phyloP scores from a whole-genome alignment of 2,329 filamentous ascomycete genomes.

The Colletotrichum horii region DNA sequence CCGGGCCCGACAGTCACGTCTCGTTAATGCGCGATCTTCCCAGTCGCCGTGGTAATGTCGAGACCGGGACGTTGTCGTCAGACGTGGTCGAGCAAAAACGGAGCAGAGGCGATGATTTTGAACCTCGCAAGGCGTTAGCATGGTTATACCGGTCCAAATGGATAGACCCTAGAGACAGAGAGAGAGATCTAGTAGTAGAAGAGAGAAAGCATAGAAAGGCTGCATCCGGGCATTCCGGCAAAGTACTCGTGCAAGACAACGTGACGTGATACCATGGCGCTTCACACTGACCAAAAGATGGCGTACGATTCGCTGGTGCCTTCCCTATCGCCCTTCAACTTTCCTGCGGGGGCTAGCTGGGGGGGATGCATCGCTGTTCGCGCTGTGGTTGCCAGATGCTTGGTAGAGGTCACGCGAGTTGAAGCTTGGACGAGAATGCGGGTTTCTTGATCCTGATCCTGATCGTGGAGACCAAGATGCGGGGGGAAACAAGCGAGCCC shows the following conservation, averaged over 20 bases:
- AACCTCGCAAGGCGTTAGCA: slow-evolving; percentile 16
- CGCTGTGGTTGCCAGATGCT: background rate
- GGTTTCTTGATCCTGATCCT: background rate
- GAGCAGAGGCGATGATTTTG: background rate
- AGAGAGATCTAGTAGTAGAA: background rate
- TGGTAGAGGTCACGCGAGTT: background rate
- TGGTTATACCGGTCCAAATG: background rate
- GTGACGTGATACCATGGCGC: background rate
- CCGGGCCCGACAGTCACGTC: background rate
- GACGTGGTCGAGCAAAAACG: background rate
- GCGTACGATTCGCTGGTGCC: background rate
- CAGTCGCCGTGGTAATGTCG: background rate
- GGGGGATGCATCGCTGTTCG: background rate
- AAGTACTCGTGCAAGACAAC: background rate
- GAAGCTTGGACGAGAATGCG: background rate
- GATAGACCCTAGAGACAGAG: slow-evolving; percentile 9
- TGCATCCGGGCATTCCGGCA: slow-evolving; percentile 9
- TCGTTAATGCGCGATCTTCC: background rate
- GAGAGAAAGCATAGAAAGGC: slow-evolving; percentile 1
- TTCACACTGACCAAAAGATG: background rate
- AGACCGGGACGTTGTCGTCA: background rate
- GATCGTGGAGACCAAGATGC: slow-evolving; percentile 1
- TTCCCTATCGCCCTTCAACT: background rate
- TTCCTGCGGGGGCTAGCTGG: background rate
- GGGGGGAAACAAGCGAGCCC: slow-evolving; percentile 7